These are phyloP conservation scores for Periconia macrospinosa DNA, from an alignment of 2,329 filamentous ascomycete genomes.

Conservation along the genomic window DNA sequence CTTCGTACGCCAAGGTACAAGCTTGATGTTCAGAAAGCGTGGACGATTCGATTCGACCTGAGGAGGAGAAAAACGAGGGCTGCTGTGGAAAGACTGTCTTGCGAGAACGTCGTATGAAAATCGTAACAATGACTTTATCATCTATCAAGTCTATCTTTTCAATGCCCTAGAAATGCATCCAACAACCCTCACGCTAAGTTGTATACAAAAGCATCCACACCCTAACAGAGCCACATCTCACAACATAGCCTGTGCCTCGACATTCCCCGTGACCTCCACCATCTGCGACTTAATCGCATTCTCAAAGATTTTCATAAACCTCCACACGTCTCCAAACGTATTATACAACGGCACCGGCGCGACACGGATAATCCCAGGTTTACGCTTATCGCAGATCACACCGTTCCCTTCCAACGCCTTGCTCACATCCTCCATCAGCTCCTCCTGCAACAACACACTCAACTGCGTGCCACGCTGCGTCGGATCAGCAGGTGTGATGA, in stretches of 20 bases:
- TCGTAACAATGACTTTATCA: too few relatives aligned
- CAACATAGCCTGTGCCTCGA: background rate
- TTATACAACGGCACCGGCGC: slow-evolving; percentile 86
- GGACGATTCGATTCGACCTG: too few relatives aligned
- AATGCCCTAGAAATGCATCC: too few relatives aligned
- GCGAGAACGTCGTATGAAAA: too few relatives aligned
- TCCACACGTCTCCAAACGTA: slow-evolving; percentile 69
- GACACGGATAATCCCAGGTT: slow-evolving; percentile 81
- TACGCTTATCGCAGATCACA: slow-evolving; percentile 79
- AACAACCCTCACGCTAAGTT: background rate
- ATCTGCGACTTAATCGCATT: slow-evolving; percentile 34
- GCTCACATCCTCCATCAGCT: slow-evolving; percentile 69
- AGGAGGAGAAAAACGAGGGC: too few relatives aligned
- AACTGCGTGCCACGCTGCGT: slow-evolving; percentile 74
- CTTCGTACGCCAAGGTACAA: too few relatives aligned
- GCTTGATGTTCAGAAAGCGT: too few relatives aligned
- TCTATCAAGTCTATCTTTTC: too few relatives aligned
- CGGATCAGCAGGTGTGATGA: slow-evolving; percentile 70
- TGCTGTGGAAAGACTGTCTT: too few relatives aligned
- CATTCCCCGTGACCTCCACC: background rate
- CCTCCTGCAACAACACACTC: slow-evolving; percentile 70
- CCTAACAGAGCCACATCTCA: background rate
- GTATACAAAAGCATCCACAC: background rate
- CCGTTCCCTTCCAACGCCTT: slow-evolving; percentile 66
- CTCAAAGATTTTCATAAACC: slow-evolving; percentile 51